Evolutionary conservation across 257 asterid species (phyloP).

Genomic region (Nicotiana paniculata): DNA sequence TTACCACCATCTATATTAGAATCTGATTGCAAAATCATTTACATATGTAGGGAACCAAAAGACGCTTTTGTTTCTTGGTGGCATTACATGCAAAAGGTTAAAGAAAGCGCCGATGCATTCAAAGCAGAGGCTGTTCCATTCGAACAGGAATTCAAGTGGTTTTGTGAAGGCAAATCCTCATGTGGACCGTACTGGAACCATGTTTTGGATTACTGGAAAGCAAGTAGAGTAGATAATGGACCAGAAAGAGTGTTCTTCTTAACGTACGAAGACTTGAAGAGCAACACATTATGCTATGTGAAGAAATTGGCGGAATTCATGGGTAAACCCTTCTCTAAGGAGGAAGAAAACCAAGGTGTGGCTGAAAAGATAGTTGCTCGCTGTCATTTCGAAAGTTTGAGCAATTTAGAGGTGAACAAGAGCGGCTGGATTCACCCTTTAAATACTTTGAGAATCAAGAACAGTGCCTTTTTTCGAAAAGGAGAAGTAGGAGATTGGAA

Average conservation of each 20-base stretch:
- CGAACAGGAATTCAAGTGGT: neutral
- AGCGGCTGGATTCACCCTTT: too few species aligned
- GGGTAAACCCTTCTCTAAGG: too few species aligned
- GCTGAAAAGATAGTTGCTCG: too few species aligned
- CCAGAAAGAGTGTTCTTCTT: neutral
- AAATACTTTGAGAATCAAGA: too few species aligned
- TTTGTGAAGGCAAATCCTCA: neutral
- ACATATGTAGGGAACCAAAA: too few species aligned
- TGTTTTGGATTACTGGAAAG: neutral
- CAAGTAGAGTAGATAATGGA: neutral
- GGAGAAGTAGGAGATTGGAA: too few species aligned
- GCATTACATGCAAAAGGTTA: neutral
- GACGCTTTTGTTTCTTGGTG: neutral
- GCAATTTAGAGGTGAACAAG: too few species aligned
- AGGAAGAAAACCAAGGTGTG: too few species aligned
- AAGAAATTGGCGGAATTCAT: neutral
- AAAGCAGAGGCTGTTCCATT: neutral
- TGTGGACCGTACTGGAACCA: slow-evolving; percentile 1
- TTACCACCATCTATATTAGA: too few species aligned
- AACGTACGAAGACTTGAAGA: neutral
- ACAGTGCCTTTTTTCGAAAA: too few species aligned
- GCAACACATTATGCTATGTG: neutral
- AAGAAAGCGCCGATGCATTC: neutral
- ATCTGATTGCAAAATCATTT: too few species aligned
- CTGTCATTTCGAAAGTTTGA: too few species aligned